Base-by-base conservation (phyloP, 371 early-diverging fungal species). In the Haplosporangium sp. region DNA sequence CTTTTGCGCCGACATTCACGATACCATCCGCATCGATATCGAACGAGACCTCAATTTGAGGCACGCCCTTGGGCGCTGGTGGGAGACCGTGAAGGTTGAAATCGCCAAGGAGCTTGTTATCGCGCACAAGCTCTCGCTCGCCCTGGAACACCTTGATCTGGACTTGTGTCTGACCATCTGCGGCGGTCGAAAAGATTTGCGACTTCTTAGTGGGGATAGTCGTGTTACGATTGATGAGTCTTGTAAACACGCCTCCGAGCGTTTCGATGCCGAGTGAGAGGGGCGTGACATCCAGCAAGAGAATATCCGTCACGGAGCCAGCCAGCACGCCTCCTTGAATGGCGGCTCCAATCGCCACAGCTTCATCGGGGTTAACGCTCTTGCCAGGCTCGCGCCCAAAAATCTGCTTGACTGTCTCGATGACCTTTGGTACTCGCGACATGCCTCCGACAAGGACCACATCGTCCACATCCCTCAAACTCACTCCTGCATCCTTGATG, bases 11-110 rank as follows among this genome's bases (percentile, higher is more conserved):
- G 43, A 99, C 99, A 77, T 97, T 98, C 82, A 98, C 96, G 81
- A 99, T 99, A 84, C 99, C 99, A 83, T 99, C 97, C 11, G 99
- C 98, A 86, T 99, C 99, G 81, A 99, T 96, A 83, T 99, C 98
- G 83, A 99, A 99, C 53, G 97, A 94, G 60, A 99, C 99, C 81
- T 95, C 93, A 68, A 95, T 89, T 80, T 95, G 90, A 71, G 99
- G 96, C 57, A 95, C 90, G 81, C 99, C 96, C 89, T 94, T 91
- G 77, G 98, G 96, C 13, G 94, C 94, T 57, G 95, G 95, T 36
- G 94, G 94, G 47, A 95, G 87, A 43, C 93, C 94, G 23, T 88
- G 87, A 67, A 99, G 91, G 84, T 96, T 95, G 88, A 99, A 95
- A 85, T 98, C 93, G 62, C 99, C 99, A 59, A 99, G 86, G 45